phyloP scores from a whole-genome alignment of 352 stramenopile species.

The Pythium scleroteichum region DNA sequence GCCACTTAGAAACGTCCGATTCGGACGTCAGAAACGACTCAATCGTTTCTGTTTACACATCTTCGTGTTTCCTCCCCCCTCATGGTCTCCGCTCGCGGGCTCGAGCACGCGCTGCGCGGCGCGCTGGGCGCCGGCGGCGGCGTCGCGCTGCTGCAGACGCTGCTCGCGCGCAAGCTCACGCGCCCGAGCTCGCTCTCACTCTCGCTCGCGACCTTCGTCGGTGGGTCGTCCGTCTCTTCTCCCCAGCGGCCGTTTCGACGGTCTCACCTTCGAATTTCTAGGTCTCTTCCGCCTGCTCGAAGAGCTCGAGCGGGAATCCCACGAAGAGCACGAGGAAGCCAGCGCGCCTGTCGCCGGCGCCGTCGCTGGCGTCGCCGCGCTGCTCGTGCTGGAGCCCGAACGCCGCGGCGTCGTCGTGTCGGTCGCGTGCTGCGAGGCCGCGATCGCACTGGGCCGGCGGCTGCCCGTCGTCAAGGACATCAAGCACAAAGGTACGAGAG shows the following conservation, averaged over 20 bases:
- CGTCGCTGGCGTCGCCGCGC: conserved; percentile 33
- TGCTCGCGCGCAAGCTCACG: conserved; percentile 42
- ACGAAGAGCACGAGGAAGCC: background rate
- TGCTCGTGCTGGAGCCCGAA: conserved; percentile 48
- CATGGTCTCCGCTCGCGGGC: conserved; percentile 33
- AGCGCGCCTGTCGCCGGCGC: conserved; percentile 42
- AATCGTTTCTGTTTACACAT: too few species aligned
- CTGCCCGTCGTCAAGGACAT: conserved; percentile 33
- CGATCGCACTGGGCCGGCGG: conserved; percentile 37
- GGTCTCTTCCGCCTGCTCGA: conserved; percentile 54
- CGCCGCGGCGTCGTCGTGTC: conserved; percentile 51
- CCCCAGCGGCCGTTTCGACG: background rate
- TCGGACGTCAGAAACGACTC: too few species aligned
- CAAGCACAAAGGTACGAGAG: conserved; percentile 47
- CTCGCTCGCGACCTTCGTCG: conserved; percentile 55
- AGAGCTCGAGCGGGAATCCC: conserved; percentile 17
- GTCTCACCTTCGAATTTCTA: conserved; percentile 1
- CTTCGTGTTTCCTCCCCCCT: too few species aligned
- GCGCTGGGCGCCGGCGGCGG: conserved; percentile 37
- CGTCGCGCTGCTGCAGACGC: conserved; percentile 34
- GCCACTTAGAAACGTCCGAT: too few species aligned
- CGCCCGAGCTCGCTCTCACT: conserved; percentile 50
- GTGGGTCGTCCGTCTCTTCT: conserved; percentile 18
- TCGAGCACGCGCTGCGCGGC: conserved; percentile 43
- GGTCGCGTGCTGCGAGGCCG: conserved; percentile 51